Evolutionary conservation across 441 rosid species (phyloP).

Genomic region (Aleurites moluccanus): DNA sequence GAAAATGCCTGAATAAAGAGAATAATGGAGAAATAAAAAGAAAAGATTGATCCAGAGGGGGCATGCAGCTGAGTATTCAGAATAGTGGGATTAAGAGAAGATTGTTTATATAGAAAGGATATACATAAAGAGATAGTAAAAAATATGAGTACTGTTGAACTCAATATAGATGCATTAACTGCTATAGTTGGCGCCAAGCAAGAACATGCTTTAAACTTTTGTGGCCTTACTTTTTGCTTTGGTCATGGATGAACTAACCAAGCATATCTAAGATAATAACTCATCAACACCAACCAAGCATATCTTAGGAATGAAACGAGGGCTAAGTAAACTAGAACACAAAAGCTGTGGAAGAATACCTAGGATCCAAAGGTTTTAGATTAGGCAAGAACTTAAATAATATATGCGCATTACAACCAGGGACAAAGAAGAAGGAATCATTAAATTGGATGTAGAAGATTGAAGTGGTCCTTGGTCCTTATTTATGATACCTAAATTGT

Average conservation of each 20-base stretch:
- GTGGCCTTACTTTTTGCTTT: not conserved
- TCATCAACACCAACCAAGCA: not conserved
- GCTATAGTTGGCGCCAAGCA: not conserved
- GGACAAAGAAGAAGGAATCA: not conserved
- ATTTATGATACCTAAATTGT: not conserved
- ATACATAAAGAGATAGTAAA: not conserved
- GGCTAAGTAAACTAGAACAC: not conserved
- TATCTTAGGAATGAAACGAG: not conserved
- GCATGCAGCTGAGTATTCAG: not conserved
- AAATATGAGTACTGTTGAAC: not conserved
- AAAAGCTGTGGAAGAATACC: not conserved
- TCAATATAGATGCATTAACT: not conserved
- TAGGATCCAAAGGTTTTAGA: not conserved
- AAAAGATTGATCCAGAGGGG: not conserved
- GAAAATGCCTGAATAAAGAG: not conserved
- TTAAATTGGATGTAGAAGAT: not conserved
- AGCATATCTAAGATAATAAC: not conserved
- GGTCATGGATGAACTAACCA: not conserved
- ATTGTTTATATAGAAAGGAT: not conserved
- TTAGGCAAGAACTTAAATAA: not conserved
- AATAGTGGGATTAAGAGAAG: not conserved
- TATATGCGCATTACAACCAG: not conserved
- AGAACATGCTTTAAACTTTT: not conserved
- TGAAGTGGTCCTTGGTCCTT: not conserved
- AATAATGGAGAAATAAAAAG: not conserved